Evolutionary conservation across 2,329 filamentous ascomycete genomes (phyloP), one percentile per base, ranked within the genome.

Genomic region (Tolypocladium sp.): DNA sequence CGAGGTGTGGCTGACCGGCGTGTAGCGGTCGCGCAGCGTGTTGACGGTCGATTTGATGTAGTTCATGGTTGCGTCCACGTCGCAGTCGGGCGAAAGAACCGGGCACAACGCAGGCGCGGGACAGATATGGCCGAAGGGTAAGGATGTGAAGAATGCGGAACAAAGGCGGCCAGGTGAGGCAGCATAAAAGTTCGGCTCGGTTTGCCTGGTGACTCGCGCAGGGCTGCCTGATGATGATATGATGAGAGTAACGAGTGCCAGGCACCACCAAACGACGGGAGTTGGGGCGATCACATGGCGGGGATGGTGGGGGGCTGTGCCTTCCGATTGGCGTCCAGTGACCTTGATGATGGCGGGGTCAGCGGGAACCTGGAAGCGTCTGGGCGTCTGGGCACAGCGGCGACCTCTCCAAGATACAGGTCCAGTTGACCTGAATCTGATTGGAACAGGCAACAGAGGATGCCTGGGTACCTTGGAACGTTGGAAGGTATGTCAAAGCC

Each of bases 1-100:
- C 4, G 93, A 97, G 57, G 86, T 95, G 74, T 96, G 88, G 61
- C 86, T 87, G 68, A 96, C 88, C 46, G 92, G 92, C 15, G 93
- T 91, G 75, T 95, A 93, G 67, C 88, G 88, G 77, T 97, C 94
- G 67, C 93, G 90, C 70, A 96, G 86, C 67, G 88, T 91, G 74
- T 96, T 94, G 73, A 97, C 87, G 57, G 91, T 93, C 59, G 92
- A 96, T 76, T 95, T 91, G 69, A 97, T 83, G 78, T 92, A 88
- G 73, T 95, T 94, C 91, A 96, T 96, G 61, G 65, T 76, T 38
- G 15, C 49, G 49, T 35, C 30, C 2, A 10, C 49, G 49, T 52
- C 30, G 49, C 20, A 6, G 49, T 35, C 27, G 49, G 49, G 15
- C 25, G 46, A 25, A n/a, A 9, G 27, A 33, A 4, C n/a, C 46